Evolutionary conservation across 441 rosid species (phyloP).

Genomic region (Rhodomyrtus psidioides): DNA sequence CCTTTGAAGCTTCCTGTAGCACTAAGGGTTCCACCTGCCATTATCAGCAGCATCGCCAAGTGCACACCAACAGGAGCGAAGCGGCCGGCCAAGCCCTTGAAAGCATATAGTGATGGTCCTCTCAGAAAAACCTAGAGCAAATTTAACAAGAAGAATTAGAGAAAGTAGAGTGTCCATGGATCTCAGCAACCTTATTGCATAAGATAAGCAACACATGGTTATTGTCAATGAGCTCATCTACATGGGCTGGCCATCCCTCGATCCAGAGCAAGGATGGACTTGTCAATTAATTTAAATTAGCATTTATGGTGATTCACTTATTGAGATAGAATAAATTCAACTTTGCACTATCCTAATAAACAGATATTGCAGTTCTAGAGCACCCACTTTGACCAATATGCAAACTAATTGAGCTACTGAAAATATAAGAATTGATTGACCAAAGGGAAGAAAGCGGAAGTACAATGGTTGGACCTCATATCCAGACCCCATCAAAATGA

Average conservation of each 20-base stretch:
- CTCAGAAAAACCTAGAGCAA: slow-evolving; percentile 62
- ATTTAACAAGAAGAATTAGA: neutral
- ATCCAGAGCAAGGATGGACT: neutral
- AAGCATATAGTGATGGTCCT: slow-evolving; percentile 85
- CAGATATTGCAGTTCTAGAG: neutral
- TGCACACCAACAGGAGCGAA: slow-evolving; percentile 90
- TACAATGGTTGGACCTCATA: slow-evolving; percentile 51
- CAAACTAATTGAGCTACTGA: neutral
- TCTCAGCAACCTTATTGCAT: neutral
- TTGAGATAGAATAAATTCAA: neutral
- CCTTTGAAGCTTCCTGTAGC: slow-evolving; percentile 91
- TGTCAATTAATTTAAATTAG: neutral
- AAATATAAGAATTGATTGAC: neutral
- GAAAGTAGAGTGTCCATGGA: neutral
- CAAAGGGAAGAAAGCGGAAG: neutral
- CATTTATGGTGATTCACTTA: neutral
- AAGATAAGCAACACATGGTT: neutral
- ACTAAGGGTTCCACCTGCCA: slow-evolving; percentile 85
- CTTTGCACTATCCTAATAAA: neutral
- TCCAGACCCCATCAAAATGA: slow-evolving; percentile 84
- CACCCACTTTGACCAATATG: neutral
- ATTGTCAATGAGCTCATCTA: neutral
- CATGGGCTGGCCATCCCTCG: neutral
- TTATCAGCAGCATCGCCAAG: slow-evolving; percentile 83
- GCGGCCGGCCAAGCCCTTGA: slow-evolving; percentile 80